Base-by-base conservation (phyloP, 352 stramenopile genomes). In the Globisporangium polare region DNA sequence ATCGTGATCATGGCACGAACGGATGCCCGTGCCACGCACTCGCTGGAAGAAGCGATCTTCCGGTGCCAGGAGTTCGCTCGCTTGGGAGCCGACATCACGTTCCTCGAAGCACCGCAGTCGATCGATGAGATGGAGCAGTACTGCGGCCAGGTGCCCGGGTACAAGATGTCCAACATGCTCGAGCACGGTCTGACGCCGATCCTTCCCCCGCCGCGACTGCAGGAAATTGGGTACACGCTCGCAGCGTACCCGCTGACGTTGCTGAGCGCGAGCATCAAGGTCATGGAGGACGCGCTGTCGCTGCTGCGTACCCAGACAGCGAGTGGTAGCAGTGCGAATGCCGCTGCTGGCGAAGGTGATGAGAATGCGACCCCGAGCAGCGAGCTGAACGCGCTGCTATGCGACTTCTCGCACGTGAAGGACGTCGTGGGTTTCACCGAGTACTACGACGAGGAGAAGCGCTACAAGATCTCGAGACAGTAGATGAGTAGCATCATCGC, bases 1-100 rank as follows among this genome's bases (percentile, higher is more conserved):
- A 95, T 97, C 51, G 72, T 98, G 31, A 95, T 99, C 66, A 83
- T 99, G 71, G 96, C 95, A 24, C 75, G 94, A 41, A 98, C 96
- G 0, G 96, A 99, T 71, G 86, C 94, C 13, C 75, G 96, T 33
- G 89, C 75, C 22, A 95, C 82, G 15, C 74, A 98, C 46, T 92
- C 86, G 45, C 71, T 97, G 46, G 81, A 98, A 20, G 94, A 98
- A 70, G 95, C 93, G 24, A 93, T 98, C 54, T 75, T 86, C 53
- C 83, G 96, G 37, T 98, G 92, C 78, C 72, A 94, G 24, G 88
- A 92, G 58, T 98, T 98, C 64, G 71, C 74, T 49, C 83, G 93
- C 26, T 81, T 93, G 13, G 93, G 95, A 5, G 94, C 91, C 46
- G 95, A 98, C 67, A 97, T 98, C 63, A 98, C 94, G 20, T 98